phyloP scores from a whole-genome alignment of 805 yeast genomes.

The Vanderwaltozyma tropicalis region DNA sequence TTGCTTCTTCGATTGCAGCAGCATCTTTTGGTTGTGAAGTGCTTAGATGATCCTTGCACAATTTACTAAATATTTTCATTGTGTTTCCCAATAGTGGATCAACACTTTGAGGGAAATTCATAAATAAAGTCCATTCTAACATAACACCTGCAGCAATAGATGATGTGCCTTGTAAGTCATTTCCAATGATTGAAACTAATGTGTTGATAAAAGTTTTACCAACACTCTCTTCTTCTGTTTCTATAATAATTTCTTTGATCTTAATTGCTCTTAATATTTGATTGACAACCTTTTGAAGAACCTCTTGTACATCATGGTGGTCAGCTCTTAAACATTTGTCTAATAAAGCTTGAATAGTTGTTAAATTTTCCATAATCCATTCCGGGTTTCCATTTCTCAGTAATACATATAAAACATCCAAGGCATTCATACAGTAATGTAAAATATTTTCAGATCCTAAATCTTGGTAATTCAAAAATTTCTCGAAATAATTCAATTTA shows the following conservation, averaged over 20 bases:
- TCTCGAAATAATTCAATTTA: constrained; percentile 77
- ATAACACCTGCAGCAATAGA: constrained; percentile 84
- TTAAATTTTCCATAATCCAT: constrained; percentile 71
- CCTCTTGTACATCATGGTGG: constrained; percentile 80
- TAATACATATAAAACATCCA: constrained; percentile 79
- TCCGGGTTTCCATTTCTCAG: constrained; percentile 63
- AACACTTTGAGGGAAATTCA: constrained; percentile 59
- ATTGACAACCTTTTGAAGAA: constrained; percentile 63
- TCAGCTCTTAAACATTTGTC: constrained; percentile 76
- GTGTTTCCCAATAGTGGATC: constrained; percentile 67
- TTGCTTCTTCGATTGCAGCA: constrained; percentile 54
- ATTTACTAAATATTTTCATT: constrained; percentile 79
- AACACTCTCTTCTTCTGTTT: constrained; percentile 50
- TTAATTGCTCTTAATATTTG: constrained; percentile 58
- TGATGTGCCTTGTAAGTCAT: constrained; percentile 62
- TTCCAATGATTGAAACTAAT: constrained; percentile 60
- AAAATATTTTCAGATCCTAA: constrained; percentile 55
- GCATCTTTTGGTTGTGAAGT: constrained; percentile 36
- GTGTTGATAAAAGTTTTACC: constrained; percentile 50
- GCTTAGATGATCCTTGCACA: constrained; percentile 78
- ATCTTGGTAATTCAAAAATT: constrained; percentile 72
- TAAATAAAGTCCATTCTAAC: constrained; percentile 69
- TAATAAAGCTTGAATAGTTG: constrained; percentile 58
- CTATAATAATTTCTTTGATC: constrained; percentile 34
- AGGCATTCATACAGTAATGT: constrained; percentile 78